Evolutionary conservation across 306 rosid species (phyloP).

Genomic region (Astragalus membranaceus): DNA sequence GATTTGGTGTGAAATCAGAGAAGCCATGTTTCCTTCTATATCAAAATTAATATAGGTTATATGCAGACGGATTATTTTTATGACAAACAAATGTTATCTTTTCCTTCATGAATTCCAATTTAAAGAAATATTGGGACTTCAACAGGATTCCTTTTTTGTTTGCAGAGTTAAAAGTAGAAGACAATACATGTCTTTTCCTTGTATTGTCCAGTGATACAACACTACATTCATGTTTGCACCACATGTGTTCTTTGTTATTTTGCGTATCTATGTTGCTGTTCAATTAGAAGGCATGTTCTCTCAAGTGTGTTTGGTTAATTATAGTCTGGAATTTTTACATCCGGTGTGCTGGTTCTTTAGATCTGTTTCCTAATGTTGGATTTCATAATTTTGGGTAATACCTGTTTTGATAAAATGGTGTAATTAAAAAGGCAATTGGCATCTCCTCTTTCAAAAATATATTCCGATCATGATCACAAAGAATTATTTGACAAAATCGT

Average conservation of each 20-base stretch:
- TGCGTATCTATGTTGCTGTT: neutral
- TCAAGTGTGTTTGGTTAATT: neutral
- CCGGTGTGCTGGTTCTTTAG: neutral
- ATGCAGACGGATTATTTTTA: neutral
- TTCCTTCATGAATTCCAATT: neutral
- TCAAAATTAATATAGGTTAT: neutral
- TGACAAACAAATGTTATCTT: neutral
- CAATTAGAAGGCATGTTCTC: neutral
- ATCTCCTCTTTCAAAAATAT: neutral
- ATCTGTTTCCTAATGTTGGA: neutral
- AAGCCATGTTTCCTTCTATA: neutral
- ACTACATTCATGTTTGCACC: neutral
- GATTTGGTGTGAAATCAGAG: neutral
- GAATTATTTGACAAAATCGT: neutral
- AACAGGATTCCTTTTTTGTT: neutral
- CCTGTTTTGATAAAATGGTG: neutral
- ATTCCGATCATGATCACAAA: neutral
- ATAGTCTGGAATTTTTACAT: neutral
- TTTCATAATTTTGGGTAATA: neutral
- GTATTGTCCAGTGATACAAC: neutral
- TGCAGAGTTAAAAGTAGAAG: neutral
- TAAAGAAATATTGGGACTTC: neutral
- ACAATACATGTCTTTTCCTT: neutral
- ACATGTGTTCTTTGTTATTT: neutral
- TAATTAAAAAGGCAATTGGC: neutral